Percentiles rank a stretch among this genome's conserved stretches.
phyloP scores from a whole-genome alignment of 169 alveolate species.

The Eimeria falciformis region DNA sequence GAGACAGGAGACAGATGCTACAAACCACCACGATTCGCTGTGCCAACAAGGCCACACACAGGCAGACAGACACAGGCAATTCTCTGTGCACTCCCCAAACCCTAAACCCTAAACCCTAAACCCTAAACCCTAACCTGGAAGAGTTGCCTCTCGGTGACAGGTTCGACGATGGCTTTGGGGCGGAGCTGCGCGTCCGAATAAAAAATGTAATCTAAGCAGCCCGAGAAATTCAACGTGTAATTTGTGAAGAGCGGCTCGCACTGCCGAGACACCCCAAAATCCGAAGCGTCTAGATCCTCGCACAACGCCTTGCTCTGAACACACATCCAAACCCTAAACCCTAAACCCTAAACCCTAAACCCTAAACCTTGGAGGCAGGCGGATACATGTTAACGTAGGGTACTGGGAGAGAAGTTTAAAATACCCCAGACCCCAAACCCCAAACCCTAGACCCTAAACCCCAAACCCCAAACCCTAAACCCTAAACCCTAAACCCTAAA shows the following conservation, averaged over 20 bases:
- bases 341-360: conserved; percentile 1
- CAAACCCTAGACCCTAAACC: background rate
- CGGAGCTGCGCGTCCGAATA: background rate
- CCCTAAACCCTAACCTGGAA: background rate
- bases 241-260: conserved; percentile 86
- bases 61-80: background rate
- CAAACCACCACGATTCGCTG: background rate
- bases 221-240: conserved; percentile 84
- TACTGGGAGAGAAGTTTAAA: background rate
- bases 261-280: background rate
- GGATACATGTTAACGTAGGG: background rate
- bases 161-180: background rate
- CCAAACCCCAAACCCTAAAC: conserved; percentile 8
- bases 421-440: background rate
- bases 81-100: background rate
- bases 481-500: conserved; percentile 2
- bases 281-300: background rate
- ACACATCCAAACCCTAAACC: background rate
- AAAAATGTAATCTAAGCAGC: conserved; percentile 85
- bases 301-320: background rate
- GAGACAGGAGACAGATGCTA: too few relatives aligned
- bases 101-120: background rate
- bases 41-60: background rate
- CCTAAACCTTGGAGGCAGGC: background rate
- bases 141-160: background rate